Conservation (phyloP, 495 filamentous ascomycete species). For the Penicillium longicatenatum region DNA sequence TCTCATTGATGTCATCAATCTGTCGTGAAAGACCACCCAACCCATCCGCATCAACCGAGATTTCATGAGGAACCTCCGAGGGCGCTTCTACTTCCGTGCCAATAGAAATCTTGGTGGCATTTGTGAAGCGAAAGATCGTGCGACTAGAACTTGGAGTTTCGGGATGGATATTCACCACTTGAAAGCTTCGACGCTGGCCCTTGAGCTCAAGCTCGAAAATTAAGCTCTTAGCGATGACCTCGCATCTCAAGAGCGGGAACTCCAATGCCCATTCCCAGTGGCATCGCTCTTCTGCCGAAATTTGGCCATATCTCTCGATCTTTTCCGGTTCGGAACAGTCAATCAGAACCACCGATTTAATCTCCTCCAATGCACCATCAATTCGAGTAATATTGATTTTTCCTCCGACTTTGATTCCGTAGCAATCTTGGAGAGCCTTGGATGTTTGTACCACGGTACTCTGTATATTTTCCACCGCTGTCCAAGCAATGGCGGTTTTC, state of each 20-base stretch:
- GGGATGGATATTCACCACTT: conserved; percentile 37
- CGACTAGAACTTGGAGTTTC: conserved; percentile 23
- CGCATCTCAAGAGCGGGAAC: conserved; percentile 54
- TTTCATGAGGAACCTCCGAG: conserved; percentile 15
- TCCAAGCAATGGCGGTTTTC: conserved; percentile 66
- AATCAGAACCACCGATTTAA: conserved; percentile 47
- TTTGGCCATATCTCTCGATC: conserved; percentile 30
- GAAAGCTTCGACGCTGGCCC: conserved; percentile 49
- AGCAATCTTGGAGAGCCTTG: conserved; percentile 63
- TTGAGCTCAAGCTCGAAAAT: conserved; percentile 50
- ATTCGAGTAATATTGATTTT: conserved; percentile 55
- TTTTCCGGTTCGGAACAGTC: conserved; percentile 51
- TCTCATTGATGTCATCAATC: conserved; percentile 65
- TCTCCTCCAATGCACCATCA: conserved; percentile 39
- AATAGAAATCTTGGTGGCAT: conserved; percentile 37
- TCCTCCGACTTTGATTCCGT: conserved; percentile 64
- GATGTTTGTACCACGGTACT: conserved; percentile 66
- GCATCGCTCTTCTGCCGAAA: conserved; percentile 46
- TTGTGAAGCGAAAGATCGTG: conserved; percentile 41
- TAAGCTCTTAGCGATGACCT: conserved; percentile 44
- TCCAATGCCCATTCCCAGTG: conserved; percentile 68
- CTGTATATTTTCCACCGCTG: conserved; percentile 62
- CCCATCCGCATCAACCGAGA: conserved; percentile 35
- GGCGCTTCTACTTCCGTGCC: conserved; percentile 24
- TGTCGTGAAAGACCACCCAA: conserved; percentile 67